A percentile compares a stretch with the other conserved stretches of the same genome.
Conservation (phyloP, 176 grass and related monocot genomes). For the Oryza coarctata region DNA sequence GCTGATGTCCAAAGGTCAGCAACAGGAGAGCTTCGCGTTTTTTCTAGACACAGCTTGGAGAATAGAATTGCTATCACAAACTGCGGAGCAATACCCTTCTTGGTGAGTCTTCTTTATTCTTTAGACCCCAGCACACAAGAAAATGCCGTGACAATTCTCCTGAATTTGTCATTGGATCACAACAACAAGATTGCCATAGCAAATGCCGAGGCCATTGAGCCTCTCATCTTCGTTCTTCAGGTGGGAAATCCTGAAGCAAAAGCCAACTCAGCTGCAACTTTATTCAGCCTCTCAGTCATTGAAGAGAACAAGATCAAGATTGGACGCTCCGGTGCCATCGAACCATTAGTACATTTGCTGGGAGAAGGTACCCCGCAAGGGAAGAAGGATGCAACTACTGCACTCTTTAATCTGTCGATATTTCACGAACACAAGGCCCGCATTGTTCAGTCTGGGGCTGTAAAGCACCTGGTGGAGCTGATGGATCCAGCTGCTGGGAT, state of each 20-base stretch:
- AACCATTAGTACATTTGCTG: slow-evolving; percentile 71
- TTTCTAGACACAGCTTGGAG: slow-evolving; percentile 71
- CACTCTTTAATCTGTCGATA: slow-evolving; percentile 84
- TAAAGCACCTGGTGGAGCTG: slow-evolving; percentile 70
- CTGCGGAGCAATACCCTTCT: slow-evolving; percentile 57
- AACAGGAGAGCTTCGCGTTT: slow-evolving; percentile 59
- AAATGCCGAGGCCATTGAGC: slow-evolving; percentile 56
- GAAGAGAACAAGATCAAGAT: slow-evolving; percentile 76
- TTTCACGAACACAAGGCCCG: slow-evolving; percentile 72
- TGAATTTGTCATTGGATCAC: slow-evolving; percentile 85
- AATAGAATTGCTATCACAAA: slow-evolving; percentile 64
- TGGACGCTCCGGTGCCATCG: slow-evolving; percentile 71
- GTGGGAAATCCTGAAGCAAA: slow-evolving; percentile 78
- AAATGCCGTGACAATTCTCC: slow-evolving; percentile 66
- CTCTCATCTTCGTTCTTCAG: slow-evolving; percentile 75
- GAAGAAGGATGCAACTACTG: slow-evolving; percentile 84
- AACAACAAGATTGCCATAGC: slow-evolving; percentile 80
- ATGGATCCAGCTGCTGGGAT: slow-evolving; percentile 91
- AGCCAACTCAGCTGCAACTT: slow-evolving; percentile 74
- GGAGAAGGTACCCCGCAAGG: slow-evolving; percentile 64
- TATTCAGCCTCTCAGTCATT: slow-evolving; percentile 81
- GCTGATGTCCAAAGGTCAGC: slow-evolving; percentile 46
- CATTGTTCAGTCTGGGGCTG: slow-evolving; percentile 75
- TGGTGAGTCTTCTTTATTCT: slow-evolving; percentile 72
- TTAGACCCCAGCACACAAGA: slow-evolving; percentile 61